Evolutionary conservation across 148 eudicot genomes (phyloP), one percentile per base, ranked within the genome.

Genomic region (Beta vulgaris): DNA sequence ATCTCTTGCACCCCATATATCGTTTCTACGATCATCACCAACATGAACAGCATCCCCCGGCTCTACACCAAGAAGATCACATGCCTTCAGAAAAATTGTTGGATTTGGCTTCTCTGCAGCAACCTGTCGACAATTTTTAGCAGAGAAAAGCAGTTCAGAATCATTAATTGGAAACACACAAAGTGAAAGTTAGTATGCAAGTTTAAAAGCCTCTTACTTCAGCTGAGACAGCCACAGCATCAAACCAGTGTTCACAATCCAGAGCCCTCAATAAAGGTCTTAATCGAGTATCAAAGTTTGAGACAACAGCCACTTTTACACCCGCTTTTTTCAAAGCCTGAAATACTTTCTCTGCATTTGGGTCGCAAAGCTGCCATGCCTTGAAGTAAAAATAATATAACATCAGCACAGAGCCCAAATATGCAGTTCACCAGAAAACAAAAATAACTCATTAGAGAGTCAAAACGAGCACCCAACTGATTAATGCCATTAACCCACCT

Each of bases 31-130:
- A 67, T 95, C 99, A 85, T 95, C 99, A 29, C 99, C 99, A 29
- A 95, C 94, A 73, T 95, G 99, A 82, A 95, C 97, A 44, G 86
- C 97, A 84, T 95, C 99, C 85, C 91, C 96, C 10, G 99, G 96
- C 44, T 92, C 77, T 71, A 95, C 92, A 67, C 84, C 96, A 78
- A 95, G 67, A 59, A 89, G 82, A 71, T 95, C 99, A 54, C 96
- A 95, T 29, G 99, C 97, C 85, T 90, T 95, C 42, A 92, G 84
- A 85, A 92, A 95, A 66, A 95, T 95, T 6, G 81, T 95, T 5
- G 99, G 99, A 81, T 95, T 95, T 59, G 99, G 99, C 86, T 95
- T 95, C 86, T 95, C 99, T 55, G 99, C 99, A 81, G 85, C 90
- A 72, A 95, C 97, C 99, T 95, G 83, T 75, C 63, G 3, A 7